These are phyloP conservation scores for Lyophyllum decastes DNA, from an alignment of 768 basidiomycete genomes.

Conservation along the genomic window DNA sequence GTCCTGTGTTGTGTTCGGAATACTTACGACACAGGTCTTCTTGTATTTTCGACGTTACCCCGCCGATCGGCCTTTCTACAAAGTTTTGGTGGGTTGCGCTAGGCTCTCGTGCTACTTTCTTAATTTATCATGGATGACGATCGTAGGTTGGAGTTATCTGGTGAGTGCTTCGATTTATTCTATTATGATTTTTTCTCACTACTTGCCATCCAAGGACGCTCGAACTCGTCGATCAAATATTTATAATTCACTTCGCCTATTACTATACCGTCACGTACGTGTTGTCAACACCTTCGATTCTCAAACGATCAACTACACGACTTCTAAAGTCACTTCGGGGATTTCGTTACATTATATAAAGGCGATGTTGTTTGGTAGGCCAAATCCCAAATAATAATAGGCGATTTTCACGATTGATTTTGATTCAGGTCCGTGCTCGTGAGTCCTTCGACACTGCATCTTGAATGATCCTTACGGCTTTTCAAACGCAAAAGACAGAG, in stretches of 20 bases:
- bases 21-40: conserved; percentile 37
- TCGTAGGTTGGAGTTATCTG: background rate
- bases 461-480: background rate
- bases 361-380: conserved; percentile 35
- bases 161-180: background rate
- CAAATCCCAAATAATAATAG: too few relatives aligned
- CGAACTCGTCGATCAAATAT: conserved; percentile 48
- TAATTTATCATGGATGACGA: background rate
- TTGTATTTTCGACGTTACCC: conserved; percentile 40
- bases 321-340: conserved; percentile 35
- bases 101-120: background rate
- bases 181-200: background rate
- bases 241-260: conserved; percentile 55
- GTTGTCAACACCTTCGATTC: background rate
- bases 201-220: conserved; percentile 35
- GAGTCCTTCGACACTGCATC: background rate
- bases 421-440: background rate
- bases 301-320: conserved; percentile 5
- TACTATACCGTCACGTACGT: conserved; percentile 56
- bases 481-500: background rate
- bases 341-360: conserved; percentile 26
- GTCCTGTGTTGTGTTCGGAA: conserved; percentile 40
- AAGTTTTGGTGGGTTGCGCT: conserved; percentile 28
- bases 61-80: conserved; percentile 35
- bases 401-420: background rate